Conservation (phyloP, 2,329 filamentous ascomycete genomes). For the Alternaria longipes region DNA sequence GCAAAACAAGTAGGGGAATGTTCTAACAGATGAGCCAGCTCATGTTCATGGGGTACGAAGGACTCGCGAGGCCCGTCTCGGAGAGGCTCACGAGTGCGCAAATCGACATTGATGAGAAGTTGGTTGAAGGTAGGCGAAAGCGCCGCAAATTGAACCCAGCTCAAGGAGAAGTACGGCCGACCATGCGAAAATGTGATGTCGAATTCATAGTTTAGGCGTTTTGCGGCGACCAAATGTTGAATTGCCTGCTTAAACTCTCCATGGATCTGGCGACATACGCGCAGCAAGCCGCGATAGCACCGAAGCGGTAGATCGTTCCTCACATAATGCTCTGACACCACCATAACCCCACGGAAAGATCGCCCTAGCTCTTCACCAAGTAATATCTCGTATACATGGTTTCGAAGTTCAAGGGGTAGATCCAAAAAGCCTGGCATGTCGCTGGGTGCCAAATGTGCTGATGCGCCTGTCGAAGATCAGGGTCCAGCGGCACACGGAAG, state of each 20-base stretch:
- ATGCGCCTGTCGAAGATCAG: constrained; percentile 16
- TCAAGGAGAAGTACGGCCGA: constrained; percentile 45
- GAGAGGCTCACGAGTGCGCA: constrained; percentile 41
- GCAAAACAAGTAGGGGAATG: constrained; percentile 40
- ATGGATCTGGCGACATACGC: constrained; percentile 34
- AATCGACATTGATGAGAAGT: constrained; percentile 40
- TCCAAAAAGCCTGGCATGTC: constrained; percentile 43
- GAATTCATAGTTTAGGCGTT: constrained; percentile 38
- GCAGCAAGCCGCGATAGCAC: constrained; percentile 39
- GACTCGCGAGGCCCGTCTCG: constrained; percentile 17
- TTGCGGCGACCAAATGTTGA: constrained; percentile 37
- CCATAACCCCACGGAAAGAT: constrained; percentile 41
- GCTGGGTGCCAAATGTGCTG: constrained; percentile 16
- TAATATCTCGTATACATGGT: constrained; percentile 41
- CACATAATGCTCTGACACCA: constrained; percentile 39
- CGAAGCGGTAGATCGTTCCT: constrained; percentile 40
- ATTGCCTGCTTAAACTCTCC: constrained; percentile 41
- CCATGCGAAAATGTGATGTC: constrained; percentile 44
- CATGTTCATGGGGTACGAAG: constrained; percentile 35
- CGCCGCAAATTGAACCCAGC: constrained; percentile 40
- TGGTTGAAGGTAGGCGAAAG: constrained; percentile 42
- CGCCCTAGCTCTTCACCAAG: constrained; percentile 32
- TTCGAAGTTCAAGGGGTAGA: constrained; percentile 40
- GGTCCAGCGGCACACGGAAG: constrained; percentile 21
- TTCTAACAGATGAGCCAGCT: constrained; percentile 37